These are phyloP conservation scores for Monilinia fructicola DNA, from an alignment of 2,329 filamentous ascomycete species.

Conservation along the genomic window DNA sequence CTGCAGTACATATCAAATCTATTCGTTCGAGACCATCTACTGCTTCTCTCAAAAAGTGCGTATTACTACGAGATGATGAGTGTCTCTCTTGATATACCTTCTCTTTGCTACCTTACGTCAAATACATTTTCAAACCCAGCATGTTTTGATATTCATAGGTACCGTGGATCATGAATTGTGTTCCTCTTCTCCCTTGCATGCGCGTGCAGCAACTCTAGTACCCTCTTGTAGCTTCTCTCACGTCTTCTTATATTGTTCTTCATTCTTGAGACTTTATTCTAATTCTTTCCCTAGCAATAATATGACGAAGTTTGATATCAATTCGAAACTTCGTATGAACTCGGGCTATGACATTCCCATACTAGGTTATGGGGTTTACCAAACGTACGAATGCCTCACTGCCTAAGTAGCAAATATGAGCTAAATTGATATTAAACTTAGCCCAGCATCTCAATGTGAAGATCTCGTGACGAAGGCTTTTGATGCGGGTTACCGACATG, in stretches of 20 bases:
- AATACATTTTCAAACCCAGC: not conserved
- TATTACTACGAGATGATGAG: conserved; percentile 10
- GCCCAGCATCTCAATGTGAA: conserved; percentile 56
- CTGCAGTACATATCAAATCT: not conserved
- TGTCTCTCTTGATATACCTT: not conserved
- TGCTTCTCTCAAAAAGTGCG: not conserved
- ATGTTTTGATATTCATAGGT: conserved; percentile 11
- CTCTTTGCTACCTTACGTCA: not conserved
- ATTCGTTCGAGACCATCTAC: not conserved
- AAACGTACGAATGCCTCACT: conserved; percentile 40
- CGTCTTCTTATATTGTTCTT: not conserved
- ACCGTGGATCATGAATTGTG: not conserved
- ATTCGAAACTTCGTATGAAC: conserved; percentile 49
- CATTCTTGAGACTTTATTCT: not conserved
- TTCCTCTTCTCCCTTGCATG: not conserved
- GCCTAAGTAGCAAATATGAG: not conserved
- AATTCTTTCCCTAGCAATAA: conserved; percentile 19
- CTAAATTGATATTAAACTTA: conserved; percentile 36
- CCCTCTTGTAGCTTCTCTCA: no score
- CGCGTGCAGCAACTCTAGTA: not conserved
- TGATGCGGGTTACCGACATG: conserved; percentile 56
- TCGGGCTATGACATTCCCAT: conserved; percentile 62
- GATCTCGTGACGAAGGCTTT: conserved; percentile 58
- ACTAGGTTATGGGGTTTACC: conserved; percentile 55
- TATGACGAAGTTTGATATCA: conserved; percentile 49